Evolutionary conservation across 441 rosid species (phyloP).

Genomic region (Dalechampia spathulata): DNA sequence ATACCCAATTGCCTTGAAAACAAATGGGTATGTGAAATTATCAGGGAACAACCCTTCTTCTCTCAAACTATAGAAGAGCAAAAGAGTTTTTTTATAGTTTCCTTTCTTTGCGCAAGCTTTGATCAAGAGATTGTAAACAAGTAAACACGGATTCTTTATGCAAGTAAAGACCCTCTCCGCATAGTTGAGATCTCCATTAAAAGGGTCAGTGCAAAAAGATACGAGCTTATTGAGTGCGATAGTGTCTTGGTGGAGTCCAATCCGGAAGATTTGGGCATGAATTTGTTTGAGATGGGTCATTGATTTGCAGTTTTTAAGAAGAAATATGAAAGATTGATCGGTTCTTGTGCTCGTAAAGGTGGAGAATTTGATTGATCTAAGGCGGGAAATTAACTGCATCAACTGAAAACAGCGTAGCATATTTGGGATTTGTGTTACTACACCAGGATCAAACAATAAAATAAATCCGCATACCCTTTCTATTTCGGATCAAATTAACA

Average conservation of each 20-base stretch:
- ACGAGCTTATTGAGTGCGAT: slow-evolving; percentile 31
- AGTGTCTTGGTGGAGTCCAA: slow-evolving; percentile 26
- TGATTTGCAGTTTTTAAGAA: slow-evolving; percentile 32
- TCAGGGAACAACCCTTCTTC: slow-evolving; percentile 43
- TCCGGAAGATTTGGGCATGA: slow-evolving; percentile 33
- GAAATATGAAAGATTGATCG: slow-evolving; percentile 27
- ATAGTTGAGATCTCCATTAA: slow-evolving; percentile 18
- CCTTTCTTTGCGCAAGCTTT: slow-evolving; percentile 42
- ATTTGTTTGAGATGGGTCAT: slow-evolving; percentile 30
- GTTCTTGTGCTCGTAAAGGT: slow-evolving; percentile 5
- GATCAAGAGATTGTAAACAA: slow-evolving; percentile 40
- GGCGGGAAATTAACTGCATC: not conserved
- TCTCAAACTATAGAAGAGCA: slow-evolving; percentile 35
- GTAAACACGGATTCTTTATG: slow-evolving; percentile 25
- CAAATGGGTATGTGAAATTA: slow-evolving; percentile 62
- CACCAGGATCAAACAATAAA: no score
- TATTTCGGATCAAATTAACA: no score
- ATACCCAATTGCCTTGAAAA: slow-evolving; percentile 47
- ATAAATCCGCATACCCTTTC: no score
- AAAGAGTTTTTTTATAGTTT: slow-evolving; percentile 25
- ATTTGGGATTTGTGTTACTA: no score
- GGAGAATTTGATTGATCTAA: not conserved
- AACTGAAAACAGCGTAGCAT: not conserved
- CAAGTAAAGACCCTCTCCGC: slow-evolving; percentile 21
- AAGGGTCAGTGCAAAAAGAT: slow-evolving; percentile 25